These are phyloP conservation scores for Neltuma alba DNA, from an alignment of 306 rosid species.

Conservation along the genomic window DNA sequence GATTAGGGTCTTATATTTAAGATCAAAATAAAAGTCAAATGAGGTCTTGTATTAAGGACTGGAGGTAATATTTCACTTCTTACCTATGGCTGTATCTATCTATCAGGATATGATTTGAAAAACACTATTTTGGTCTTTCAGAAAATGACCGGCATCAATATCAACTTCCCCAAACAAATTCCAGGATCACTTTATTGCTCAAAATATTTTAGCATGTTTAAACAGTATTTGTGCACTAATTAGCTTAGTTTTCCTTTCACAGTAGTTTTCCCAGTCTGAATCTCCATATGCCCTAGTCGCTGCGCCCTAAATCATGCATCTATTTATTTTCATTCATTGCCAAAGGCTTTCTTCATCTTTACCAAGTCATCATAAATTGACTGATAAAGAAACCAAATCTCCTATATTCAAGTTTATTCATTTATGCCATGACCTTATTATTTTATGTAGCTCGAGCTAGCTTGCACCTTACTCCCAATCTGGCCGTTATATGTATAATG, in stretches of 20 bases:
- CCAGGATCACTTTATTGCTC: not conserved
- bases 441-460: not conserved
- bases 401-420: not conserved
- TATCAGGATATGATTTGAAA: not conserved
- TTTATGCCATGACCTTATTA: not conserved
- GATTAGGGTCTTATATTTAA: no score
- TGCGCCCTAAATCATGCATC: not conserved
- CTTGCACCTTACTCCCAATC: not conserved
- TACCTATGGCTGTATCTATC: slow-evolving; percentile 1
- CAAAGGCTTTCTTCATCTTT: not conserved
- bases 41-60: no score
- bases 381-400: not conserved
- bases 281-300: not conserved
- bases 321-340: not conserved
- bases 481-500: not conserved
- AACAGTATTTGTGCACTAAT: not conserved
- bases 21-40: no score
- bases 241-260: not conserved
- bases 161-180: not conserved
- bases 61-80: not conserved
- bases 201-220: not conserved
- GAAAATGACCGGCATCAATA: not conserved
- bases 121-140: not conserved
- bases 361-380: not conserved
- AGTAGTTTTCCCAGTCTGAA: not conserved